Evolutionary conservation across 148 eudicot species (phyloP), one percentile per base, ranked within the genome.

Genomic region (Oxyria digyna): DNA sequence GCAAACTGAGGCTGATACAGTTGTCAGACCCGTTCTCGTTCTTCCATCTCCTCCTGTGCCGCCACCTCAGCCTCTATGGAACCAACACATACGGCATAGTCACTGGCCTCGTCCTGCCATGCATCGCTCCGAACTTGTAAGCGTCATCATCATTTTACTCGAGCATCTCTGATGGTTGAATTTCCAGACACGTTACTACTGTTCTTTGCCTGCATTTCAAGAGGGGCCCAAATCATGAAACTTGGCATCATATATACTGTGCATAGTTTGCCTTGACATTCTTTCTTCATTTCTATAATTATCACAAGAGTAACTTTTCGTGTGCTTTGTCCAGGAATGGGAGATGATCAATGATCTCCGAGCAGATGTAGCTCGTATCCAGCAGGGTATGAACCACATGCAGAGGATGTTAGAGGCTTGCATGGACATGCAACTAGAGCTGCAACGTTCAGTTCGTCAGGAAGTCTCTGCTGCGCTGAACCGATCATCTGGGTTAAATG

Each of bases 301-400:
- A 10, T 10, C 62, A 54, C 62, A 23, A 57, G 18, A 45, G 6
- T 50, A n/a, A 37, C 48, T 18, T 15, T 10, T 4, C 23, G 11
- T 35, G 31, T 21, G 42, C 27, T 66, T 15, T 9, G 20, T 26
- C 50, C 82, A 94, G 97, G 98, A 90, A 64, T 90, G 97, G 97
- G 98, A 94, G 83, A 87, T 85, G 90, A 85, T 90, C 42, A 88
- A 90, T 79, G 92, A 94, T 81, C 84, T 94, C 52, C 78, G 92
- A 78, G 77, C 90, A 26, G 98, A 94, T 73, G 82, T 94, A 72
- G 80, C 89, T 18, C 87, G 89, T 82, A 95, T 94, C 48, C 97
- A 94, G 73, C 98, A 90, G 76, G 97, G 98, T 20, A 90, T 94
- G 98, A 85, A 74, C 74, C 96, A 94, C 85, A 94, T 94, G 98